Percentiles rank a stretch among this genome's conserved stretches.
Evolutionary conservation across 2,329 filamentous ascomycete genomes (phyloP).

Genomic region (Phoma sp.): DNA sequence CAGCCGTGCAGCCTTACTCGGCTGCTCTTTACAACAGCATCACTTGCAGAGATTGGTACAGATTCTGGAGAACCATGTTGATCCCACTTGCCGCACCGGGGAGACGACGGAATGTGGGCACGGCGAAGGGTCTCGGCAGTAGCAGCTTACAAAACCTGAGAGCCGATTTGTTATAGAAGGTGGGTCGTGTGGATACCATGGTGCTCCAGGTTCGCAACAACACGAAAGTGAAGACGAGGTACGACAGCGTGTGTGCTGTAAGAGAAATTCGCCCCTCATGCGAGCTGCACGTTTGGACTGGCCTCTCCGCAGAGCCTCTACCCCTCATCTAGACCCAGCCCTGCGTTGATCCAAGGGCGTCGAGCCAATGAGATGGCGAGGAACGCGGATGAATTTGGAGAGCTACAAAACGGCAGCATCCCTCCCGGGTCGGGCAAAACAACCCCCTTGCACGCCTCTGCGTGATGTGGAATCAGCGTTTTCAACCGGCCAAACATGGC

Average conservation of each 20-base stretch:
- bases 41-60: neutral
- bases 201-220: slow-evolving; percentile 10
- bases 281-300: slow-evolving; percentile 1
- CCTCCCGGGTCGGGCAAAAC: neutral
- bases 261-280: neutral
- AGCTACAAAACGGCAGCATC: slow-evolving; percentile 15
- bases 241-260: neutral
- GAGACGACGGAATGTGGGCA: slow-evolving; percentile 15
- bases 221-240: neutral
- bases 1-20: neutral
- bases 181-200: slow-evolving; percentile 10
- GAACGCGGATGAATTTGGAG: slow-evolving; percentile 7
- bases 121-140: slow-evolving; percentile 7
- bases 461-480: slow-evolving; percentile 4
- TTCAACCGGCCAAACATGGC: slow-evolving; percentile 22
- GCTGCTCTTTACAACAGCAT: neutral
- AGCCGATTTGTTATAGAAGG: slow-evolving; percentile 16
- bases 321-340: slow-evolving; percentile 13
- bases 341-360: slow-evolving; percentile 2
- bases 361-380: slow-evolving; percentile 10
- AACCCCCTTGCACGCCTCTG: neutral
- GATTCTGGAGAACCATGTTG: slow-evolving; percentile 9
- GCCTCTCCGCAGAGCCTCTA: slow-evolving; percentile 17
- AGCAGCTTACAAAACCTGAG: slow-evolving; percentile 5
- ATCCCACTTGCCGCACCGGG: slow-evolving; percentile 17